These are phyloP conservation scores for Zygosaccharomyces kombuchaensis DNA, from an alignment of 805 yeast genomes.

Conservation along the genomic window DNA sequence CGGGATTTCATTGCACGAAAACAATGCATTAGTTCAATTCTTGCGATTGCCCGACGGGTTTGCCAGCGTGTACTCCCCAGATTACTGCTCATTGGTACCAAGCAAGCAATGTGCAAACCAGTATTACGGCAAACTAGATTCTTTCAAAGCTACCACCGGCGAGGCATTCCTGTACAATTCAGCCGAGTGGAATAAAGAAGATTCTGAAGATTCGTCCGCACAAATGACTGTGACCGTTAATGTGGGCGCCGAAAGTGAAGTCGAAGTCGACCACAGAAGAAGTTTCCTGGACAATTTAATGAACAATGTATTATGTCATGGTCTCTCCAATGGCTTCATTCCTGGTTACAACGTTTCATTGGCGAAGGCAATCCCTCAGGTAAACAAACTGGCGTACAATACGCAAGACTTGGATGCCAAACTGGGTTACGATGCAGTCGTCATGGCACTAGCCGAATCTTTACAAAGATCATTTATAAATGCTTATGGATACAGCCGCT, in stretches of 20 bases:
- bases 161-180: conserved; percentile 32
- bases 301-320: conserved; percentile 27
- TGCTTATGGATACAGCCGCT: conserved; percentile 15
- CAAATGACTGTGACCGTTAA: conserved; percentile 29
- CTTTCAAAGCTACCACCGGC: conserved; percentile 32
- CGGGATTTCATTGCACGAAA: conserved; percentile 22
- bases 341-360: conserved; percentile 26
- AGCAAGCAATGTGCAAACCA: conserved; percentile 29
- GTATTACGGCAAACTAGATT: conserved; percentile 29
- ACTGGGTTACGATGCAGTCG: conserved; percentile 16
- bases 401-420: conserved; percentile 6
- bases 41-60: conserved; percentile 28
- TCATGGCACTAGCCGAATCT: conserved; percentile 15
- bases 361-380: conserved; percentile 19
- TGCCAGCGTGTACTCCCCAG: conserved; percentile 28
- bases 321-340: conserved; percentile 27
- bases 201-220: conserved; percentile 12
- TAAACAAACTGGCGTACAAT: neutral
- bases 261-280: conserved; percentile 32
- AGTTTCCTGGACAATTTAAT: conserved; percentile 25
- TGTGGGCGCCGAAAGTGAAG: conserved; percentile 31
- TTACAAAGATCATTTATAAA: conserved; percentile 23
- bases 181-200: conserved; percentile 10
- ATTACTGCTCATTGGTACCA: conserved; percentile 28
- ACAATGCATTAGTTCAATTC: conserved; percentile 24